phyloP scores from a whole-genome alignment of 495 filamentous ascomycete species.

The Penicillium atrosanguineum region DNA sequence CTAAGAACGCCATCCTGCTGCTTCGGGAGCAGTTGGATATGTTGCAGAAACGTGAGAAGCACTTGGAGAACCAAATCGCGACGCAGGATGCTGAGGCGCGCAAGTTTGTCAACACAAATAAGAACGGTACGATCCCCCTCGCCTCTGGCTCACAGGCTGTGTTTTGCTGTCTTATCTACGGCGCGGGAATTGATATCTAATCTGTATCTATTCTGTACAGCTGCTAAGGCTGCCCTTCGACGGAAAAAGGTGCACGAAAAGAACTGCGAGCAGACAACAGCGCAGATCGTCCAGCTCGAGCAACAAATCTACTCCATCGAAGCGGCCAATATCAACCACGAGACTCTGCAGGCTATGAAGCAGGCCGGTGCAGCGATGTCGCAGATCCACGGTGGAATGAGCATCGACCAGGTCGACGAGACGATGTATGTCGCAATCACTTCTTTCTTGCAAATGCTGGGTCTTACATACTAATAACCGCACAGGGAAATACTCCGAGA shows the following conservation, averaged over 20 bases:
- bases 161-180: not conserved
- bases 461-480: constrained; percentile 1
- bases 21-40: constrained; percentile 90
- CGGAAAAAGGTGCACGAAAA: constrained; percentile 93
- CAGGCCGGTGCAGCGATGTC: constrained; percentile 85
- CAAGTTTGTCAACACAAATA: constrained; percentile 87
- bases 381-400: constrained; percentile 85
- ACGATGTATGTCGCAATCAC: constrained; percentile 71
- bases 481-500: constrained; percentile 87
- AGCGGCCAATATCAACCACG: constrained; percentile 96
- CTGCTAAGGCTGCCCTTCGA: constrained; percentile 85
- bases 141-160: not conserved
- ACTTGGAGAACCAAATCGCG: constrained; percentile 84
- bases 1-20: constrained; percentile 93
- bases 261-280: constrained; percentile 82
- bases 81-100: constrained; percentile 91
- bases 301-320: constrained; percentile 97
- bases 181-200: constrained; percentile 1
- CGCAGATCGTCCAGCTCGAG: constrained; percentile 88
- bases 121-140: constrained; percentile 62
- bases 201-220: constrained; percentile 45
- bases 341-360: constrained; percentile 94
- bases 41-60: constrained; percentile 94
- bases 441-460: not conserved
- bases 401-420: constrained; percentile 87